A percentile compares a stretch with the other conserved stretches of the same genome.
These are phyloP conservation scores for Endogone sp. DNA, from an alignment of 192 early-diverging fungal species.

Conservation along the genomic window DNA sequence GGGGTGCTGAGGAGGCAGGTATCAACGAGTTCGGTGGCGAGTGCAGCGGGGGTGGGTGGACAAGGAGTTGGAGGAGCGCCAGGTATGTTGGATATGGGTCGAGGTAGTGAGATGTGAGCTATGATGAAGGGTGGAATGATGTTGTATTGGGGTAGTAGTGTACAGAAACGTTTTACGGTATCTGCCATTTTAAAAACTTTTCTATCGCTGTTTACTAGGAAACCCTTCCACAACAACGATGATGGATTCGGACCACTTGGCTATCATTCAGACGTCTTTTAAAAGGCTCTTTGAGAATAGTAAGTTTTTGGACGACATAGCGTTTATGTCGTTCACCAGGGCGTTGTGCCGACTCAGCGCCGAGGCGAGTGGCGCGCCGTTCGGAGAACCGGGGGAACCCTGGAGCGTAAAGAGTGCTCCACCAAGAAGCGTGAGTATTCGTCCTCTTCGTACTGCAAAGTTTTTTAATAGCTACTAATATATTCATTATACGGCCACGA, in stretches of 20 bases:
- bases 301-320: slow-evolving; percentile 46
- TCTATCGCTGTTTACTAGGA: not conserved
- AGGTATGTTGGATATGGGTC: not conserved
- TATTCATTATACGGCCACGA: no score
- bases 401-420: slow-evolving; percentile 10
- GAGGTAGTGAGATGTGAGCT: no score
- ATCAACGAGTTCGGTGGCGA: not conserved
- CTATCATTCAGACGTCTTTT: slow-evolving; percentile 42
- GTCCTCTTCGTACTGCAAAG: no score
- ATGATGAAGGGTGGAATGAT: not conserved
- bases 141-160: not conserved
- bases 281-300: slow-evolving; percentile 72
- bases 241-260: slow-evolving; percentile 34
- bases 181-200: no score
- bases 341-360: slow-evolving; percentile 64
- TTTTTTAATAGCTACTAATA: no score
- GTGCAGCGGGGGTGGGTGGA: not conserved
- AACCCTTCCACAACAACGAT: not conserved
- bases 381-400: slow-evolving; percentile 25
- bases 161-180: no score
- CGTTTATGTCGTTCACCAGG: slow-evolving; percentile 61
- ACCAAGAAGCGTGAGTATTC: slow-evolving; percentile 10
- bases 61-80: not conserved
- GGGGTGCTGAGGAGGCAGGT: not conserved
- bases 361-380: slow-evolving; percentile 42